phyloP scores from a whole-genome alignment of 805 yeast species.

The Yarrowia sp. region DNA sequence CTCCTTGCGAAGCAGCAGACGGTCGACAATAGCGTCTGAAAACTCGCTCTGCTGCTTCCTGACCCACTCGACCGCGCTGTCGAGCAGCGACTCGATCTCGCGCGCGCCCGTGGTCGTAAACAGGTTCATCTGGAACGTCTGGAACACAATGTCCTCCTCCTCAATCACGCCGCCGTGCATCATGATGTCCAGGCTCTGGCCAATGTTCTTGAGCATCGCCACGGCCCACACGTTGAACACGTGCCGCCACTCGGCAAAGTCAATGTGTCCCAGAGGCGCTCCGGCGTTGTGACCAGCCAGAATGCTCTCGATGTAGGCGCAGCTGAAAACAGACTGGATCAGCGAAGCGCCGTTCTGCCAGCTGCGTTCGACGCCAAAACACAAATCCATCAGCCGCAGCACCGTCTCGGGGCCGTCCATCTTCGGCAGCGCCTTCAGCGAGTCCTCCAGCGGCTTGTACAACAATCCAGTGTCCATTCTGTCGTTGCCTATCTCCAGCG shows the following conservation, averaged over 20 bases:
- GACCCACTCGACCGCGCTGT: constrained; percentile 47
- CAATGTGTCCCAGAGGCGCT: not conserved
- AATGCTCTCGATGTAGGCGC: constrained; percentile 66
- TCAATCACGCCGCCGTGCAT: constrained; percentile 34
- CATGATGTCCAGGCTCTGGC: constrained; percentile 29
- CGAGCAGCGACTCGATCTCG: constrained; percentile 31
- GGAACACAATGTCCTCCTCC: constrained; percentile 41
- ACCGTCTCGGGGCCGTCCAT: constrained; percentile 45
- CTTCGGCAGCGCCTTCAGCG: constrained; percentile 44
- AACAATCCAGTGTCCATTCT: constrained; percentile 77
- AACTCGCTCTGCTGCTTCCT: not conserved
- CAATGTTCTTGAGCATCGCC: constrained; percentile 35
- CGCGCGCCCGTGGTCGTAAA: constrained; percentile 34
- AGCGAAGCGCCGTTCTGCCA: constrained; percentile 79
- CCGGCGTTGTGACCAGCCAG: constrained; percentile 39
- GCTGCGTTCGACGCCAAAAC: constrained; percentile 54
- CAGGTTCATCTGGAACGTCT: constrained; percentile 55
- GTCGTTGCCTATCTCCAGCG: constrained; percentile 63
- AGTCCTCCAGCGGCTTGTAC: constrained; percentile 44
- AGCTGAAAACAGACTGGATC: constrained; percentile 74
- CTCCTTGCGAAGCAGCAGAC: not conserved
- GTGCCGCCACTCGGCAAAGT: constrained; percentile 29
- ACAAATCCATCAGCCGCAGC: constrained; percentile 51
- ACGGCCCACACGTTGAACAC: constrained; percentile 33
- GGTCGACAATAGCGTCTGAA: not conserved